phyloP scores from a whole-genome alignment of 2,329 filamentous ascomycete genomes.

The Aspergillus novoparasiticus region DNA sequence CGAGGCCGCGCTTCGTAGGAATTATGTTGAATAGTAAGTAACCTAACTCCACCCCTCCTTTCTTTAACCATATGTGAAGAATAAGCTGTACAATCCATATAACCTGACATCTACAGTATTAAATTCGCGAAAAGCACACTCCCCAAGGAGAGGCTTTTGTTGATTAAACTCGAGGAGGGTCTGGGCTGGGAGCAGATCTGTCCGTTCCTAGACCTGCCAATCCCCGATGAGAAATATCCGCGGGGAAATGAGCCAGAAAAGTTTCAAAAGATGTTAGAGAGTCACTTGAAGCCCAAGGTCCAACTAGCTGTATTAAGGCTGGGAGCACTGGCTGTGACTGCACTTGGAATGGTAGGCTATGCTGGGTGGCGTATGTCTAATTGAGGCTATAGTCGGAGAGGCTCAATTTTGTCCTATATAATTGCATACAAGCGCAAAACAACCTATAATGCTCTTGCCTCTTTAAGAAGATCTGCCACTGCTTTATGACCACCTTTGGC shows the following conservation, averaged over 20 bases:
- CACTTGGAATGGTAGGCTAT: neutral
- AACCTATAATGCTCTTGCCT: neutral
- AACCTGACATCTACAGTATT: conserved; percentile 14
- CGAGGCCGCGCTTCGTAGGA: conserved; percentile 14
- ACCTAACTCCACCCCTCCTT: neutral
- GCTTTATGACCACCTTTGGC: neutral
- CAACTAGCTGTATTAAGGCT: neutral
- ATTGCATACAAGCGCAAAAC: neutral
- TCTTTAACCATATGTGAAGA: neutral
- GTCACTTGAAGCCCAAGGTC: neutral
- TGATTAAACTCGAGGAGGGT: conserved; percentile 25
- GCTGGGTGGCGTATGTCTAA: neutral
- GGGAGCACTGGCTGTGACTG: neutral
- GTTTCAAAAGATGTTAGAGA: neutral
- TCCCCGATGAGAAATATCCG: conserved; percentile 25
- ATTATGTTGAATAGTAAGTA: conserved; percentile 27
- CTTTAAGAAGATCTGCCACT: neutral
- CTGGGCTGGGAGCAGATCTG: conserved; percentile 29
- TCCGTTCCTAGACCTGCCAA: conserved; percentile 22
- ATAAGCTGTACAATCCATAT: no score
- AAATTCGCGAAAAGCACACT: conserved; percentile 20
- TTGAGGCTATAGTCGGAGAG: neutral
- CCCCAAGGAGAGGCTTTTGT: conserved; percentile 21
- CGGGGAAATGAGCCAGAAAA: conserved; percentile 22
- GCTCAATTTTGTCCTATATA: neutral